Evolutionary conservation across 2,329 filamentous ascomycete species (phyloP).

Genomic region (Aspergillus clavatus): DNA sequence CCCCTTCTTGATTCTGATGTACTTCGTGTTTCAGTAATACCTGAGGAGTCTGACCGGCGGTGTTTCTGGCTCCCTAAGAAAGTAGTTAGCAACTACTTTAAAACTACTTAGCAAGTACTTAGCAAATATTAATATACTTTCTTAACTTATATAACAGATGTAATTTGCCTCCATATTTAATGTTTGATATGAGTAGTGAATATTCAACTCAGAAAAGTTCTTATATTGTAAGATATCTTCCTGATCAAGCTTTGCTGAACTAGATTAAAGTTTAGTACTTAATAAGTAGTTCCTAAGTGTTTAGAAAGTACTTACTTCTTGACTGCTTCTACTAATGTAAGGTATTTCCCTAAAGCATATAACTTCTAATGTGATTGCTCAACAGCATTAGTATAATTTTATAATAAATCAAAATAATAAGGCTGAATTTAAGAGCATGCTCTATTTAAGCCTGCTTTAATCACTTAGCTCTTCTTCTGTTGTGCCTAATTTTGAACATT

Average conservation of each 20-base stretch:
- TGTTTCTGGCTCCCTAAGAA: background rate
- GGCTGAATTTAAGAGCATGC: constrained; percentile 4
- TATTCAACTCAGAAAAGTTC: no score
- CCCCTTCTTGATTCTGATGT: no score
- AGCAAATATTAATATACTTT: no score
- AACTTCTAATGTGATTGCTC: constrained; percentile 7
- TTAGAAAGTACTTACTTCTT: no score
- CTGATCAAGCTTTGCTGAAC: no score
- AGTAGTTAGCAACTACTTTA: background rate
- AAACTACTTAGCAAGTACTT: background rate
- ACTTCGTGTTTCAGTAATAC: background rate
- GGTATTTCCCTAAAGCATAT: constrained; percentile 4
- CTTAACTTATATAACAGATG: background rate
- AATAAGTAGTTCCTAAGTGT: background rate
- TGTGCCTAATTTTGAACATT: constrained; percentile 5
- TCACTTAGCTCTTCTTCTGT: constrained; percentile 5
- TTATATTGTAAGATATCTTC: no score
- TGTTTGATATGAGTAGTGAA: background rate
- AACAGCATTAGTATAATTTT: constrained; percentile 8
- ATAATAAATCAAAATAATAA: constrained; percentile 3
- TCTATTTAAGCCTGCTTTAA: constrained; percentile 5
- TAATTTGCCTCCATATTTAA: background rate
- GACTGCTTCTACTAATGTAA: constrained; percentile 3
- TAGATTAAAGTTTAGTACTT: background rate
- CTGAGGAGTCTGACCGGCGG: background rate